A percentile compares a stretch with the other conserved stretches of the same genome.
phyloP scores from a whole-genome alignment of 176 grass and related monocot genomes.

The Zoysia japonica region DNA sequence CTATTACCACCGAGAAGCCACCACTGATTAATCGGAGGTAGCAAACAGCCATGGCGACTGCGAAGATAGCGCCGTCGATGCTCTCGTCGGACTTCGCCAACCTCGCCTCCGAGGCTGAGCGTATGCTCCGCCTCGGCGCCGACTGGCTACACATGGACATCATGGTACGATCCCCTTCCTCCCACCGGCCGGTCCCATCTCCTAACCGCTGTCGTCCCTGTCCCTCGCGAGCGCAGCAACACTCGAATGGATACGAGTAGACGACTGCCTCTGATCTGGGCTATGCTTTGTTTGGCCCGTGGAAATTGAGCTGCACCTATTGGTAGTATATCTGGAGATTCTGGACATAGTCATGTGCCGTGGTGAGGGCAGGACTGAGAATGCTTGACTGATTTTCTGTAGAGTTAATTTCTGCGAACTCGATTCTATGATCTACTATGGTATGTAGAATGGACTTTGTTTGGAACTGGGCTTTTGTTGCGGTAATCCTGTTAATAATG shows the following conservation, averaged over 20 bases:
- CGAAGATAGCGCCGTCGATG: conserved; percentile 91
- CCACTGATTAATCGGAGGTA: conserved; percentile 4
- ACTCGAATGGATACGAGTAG: not conserved
- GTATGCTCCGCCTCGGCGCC: conserved; percentile 84
- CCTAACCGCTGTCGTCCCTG: not conserved
- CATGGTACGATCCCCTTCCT: conserved; percentile 56
- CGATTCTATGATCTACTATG: not conserved
- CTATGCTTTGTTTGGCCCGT: not conserved
- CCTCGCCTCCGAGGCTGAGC: conserved; percentile 66
- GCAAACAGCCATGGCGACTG: conserved; percentile 27
- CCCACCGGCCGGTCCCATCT: not conserved
- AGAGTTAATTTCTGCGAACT: not conserved
- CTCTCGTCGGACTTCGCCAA: conserved; percentile 89
- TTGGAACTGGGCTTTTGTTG: not conserved
- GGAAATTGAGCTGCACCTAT: not conserved
- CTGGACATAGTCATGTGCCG: not conserved
- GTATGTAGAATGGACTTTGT: not conserved
- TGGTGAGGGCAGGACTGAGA: not conserved
- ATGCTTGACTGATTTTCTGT: not conserved
- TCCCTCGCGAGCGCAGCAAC: not conserved
- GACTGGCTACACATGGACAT: conserved; percentile 99
- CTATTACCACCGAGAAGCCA: not conserved
- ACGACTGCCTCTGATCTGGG: not conserved
- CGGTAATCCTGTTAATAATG: not conserved
- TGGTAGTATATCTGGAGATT: not conserved